Evolutionary conservation across 805 yeast species (phyloP), one percentile per base, ranked within the genome.

Genomic region (Yamadazyma olivae): DNA sequence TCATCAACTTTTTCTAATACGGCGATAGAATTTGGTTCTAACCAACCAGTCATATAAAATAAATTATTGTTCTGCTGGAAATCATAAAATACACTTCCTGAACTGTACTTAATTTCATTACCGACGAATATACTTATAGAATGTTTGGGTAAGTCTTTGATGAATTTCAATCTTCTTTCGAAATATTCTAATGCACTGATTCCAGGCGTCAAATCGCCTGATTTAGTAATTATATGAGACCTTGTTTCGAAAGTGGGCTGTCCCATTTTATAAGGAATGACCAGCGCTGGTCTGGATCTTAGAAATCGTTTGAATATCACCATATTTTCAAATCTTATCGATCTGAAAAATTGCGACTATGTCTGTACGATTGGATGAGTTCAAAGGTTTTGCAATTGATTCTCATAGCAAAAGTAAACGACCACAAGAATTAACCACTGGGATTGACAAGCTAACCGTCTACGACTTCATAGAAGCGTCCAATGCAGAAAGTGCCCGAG

Each of bases 41-140:
- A 74, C 87, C 95, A 89, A 3, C 98, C 98, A 1, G 95, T 83
- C 41, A 91, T 59, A 56, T 91, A 91, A 59, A 65, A 90, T 15
- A 93, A 67, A 54, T 93, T 89, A 36, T 85, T 91, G 54, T 90
- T 83, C 61, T 93, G 99, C 53, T 91, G 95, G 54, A 93, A 93
- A 25, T 84, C 83, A 54, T 90, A 81, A 51, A 93, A 93, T 1
- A 91, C 98, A 7, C 91, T 77, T 0, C 96, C 96, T 0, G 96
- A 81, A 7, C 95, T 86, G 59, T 69, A 88, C 54, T 86, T 85
- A 7, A 83, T 67, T 25, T 74, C 68, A 50, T 75, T 74, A 1
- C 97, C 95, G 1, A 83, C 78, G 6, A 90, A 57, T 16, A 93
- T 77, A 0, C 91, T 90, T 18, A 84, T 60, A 4, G 91, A 79